Conservation (phyloP, 129 eudicot genomes). For the Scalesia atractyloides region DNA sequence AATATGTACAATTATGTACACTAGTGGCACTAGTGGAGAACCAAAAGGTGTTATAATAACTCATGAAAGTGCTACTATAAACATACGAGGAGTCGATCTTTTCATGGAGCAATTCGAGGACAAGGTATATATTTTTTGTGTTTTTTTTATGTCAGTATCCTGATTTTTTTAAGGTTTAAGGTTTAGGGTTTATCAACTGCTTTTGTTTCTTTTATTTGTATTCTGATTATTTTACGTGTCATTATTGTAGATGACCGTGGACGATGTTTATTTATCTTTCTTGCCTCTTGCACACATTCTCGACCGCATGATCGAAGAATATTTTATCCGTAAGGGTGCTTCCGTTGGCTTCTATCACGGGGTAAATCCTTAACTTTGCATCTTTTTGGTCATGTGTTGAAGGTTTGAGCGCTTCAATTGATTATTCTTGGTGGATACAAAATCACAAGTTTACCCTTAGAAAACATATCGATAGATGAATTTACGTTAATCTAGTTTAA, state of each 20-base stretch:
- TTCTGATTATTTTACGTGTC: not conserved
- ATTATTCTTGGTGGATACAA: no score
- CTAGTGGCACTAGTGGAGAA: slow-evolving; percentile 97
- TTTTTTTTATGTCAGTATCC: no score
- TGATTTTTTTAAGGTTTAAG: no score
- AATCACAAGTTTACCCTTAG: no score
- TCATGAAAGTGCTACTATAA: slow-evolving; percentile 60
- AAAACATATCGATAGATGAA: not conserved
- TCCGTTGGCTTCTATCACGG: slow-evolving; percentile 97
- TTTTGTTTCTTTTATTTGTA: no score
- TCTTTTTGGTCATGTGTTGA: not conserved
- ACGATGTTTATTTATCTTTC: slow-evolving; percentile 90
- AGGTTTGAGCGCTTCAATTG: not conserved
- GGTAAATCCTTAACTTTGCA: slow-evolving; percentile 41
- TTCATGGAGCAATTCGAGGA: slow-evolving; percentile 95
- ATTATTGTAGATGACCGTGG: slow-evolving; percentile 67
- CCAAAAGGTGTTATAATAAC: slow-evolving; percentile 95
- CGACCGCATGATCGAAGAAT: slow-evolving; percentile 93
- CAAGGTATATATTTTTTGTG: slow-evolving; percentile 67
- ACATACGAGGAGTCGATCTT: slow-evolving; percentile 72
- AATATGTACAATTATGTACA: slow-evolving; percentile 94
- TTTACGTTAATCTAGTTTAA: not conserved
- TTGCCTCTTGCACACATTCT: slow-evolving; percentile 96
- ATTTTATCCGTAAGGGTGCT: slow-evolving; percentile 88
- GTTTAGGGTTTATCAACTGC: no score